Base-by-base conservation (phyloP, 2,329 filamentous ascomycete genomes). In the Curvularia spicifera region DNA sequence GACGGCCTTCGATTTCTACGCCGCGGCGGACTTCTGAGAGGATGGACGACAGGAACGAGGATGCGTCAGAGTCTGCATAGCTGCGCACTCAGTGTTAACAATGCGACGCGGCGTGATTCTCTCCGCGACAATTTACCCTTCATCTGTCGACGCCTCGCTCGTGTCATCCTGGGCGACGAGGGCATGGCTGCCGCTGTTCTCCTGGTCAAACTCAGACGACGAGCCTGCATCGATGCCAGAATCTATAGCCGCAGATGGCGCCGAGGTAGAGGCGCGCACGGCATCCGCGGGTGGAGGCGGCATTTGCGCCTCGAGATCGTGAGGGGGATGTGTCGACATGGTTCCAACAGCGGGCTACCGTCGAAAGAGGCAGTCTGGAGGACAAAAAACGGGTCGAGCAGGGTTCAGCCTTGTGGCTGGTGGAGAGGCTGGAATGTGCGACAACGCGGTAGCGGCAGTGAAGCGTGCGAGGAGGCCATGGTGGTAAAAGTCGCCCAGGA, bases 31-130 rank as follows among this genome's bases (percentile, higher is more conserved):
- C 62, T 54, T 67, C 64, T 8, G 67, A 68, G 2, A 65, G 39
- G 20, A 70, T 67, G 3, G 66, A 67, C 0, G 67, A 65, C 44
- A 69, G 64, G 35, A 68, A 68, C 1, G 65, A 70, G 1, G 67
- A 67, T 3, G 64, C 54, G 15, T 66, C 64, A 7, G 67, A 67
- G 37, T 61, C 64, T 18, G 59, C 66, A 44, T 68, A 70, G 22
- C 66, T 67, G 54, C 22, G 15, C 10, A 5, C 5, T 2, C 12
- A 8, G 35, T 18, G 51, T 67, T 22, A 60, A 53, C 39, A 48
- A 35, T 13, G 15, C 15, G 31, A n/a, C 12, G 12, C 24, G 5
- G 40, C 18, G 29, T 20, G 26, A 12, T 10, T 5, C 9, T n/a
- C 18, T n/a, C 18, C 10, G 33, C 8, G 9, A 15, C 5, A 51